Percentiles rank a stretch among this genome's conserved stretches.
phyloP scores from a whole-genome alignment of 306 rosid genomes.

The Lagenaria siceraria region DNA sequence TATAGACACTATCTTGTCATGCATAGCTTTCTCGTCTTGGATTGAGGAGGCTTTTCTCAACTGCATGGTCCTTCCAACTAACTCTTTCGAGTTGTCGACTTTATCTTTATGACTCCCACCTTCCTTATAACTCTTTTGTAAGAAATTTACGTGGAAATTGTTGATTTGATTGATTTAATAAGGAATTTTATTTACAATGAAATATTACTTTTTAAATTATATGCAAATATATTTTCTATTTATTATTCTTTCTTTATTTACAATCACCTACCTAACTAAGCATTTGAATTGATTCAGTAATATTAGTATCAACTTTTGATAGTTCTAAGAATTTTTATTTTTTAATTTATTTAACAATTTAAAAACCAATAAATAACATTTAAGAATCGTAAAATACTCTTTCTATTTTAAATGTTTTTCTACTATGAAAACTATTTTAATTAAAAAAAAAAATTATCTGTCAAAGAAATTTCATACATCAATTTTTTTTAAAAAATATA shows the following conservation, averaged over 20 bases:
- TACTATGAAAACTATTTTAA: too few relatives aligned
- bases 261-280: not conserved
- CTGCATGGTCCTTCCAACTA: not conserved
- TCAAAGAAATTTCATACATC: too few relatives aligned
- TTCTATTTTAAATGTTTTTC: too few relatives aligned
- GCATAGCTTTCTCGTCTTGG: not conserved
- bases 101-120: not conserved
- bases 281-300: not conserved
- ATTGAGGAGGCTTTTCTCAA: not conserved
- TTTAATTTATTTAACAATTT: too few relatives aligned
- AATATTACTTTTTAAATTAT: too few relatives aligned
- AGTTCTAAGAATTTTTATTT: too few relatives aligned
- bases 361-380: too few relatives aligned
- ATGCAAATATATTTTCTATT: not conserved
- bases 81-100: not conserved
- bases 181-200: not conserved
- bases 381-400: too few relatives aligned
- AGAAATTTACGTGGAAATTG: not conserved
- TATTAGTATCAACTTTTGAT: not conserved
- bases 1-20: not conserved
- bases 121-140: not conserved
- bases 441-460: too few relatives aligned
- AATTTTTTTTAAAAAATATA: too few relatives aligned
- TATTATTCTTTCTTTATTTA: not conserved
- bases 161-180: not conserved